Percentiles rank a stretch among this genome's conserved stretches.
Conservation (phyloP, 192 early-diverging fungal genomes). For the Jimgerdemannia flammicorona region DNA sequence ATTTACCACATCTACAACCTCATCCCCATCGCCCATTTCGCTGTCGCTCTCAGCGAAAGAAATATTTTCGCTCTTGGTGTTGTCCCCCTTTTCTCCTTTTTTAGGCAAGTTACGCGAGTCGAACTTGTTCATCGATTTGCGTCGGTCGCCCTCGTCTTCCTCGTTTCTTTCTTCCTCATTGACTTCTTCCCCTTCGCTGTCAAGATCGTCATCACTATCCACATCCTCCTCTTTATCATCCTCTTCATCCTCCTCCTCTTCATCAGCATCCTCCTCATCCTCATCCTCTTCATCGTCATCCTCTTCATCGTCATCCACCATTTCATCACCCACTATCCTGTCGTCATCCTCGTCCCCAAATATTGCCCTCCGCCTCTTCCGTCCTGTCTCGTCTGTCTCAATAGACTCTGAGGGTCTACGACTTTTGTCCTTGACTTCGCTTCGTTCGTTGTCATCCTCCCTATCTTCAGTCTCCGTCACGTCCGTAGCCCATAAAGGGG, state of each 20-base stretch:
- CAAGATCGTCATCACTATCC: slow-evolving; percentile 25
- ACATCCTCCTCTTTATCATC: slow-evolving; percentile 17
- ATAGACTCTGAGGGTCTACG: slow-evolving; percentile 19
- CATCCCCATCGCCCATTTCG: slow-evolving; percentile 52
- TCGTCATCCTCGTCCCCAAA: slow-evolving; percentile 53
- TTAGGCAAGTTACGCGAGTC: slow-evolving; percentile 34
- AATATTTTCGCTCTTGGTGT: slow-evolving; percentile 22
- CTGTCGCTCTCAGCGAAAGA: slow-evolving; percentile 74
- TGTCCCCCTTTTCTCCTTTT: slow-evolving; percentile 31
- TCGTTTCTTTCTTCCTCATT: slow-evolving; percentile 43
- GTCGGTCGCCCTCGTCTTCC: slow-evolving; percentile 38
- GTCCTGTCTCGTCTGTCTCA: slow-evolving; percentile 33
- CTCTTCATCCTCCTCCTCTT: slow-evolving; percentile 30
- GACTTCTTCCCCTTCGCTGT: slow-evolving; percentile 32
- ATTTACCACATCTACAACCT: slow-evolving; percentile 26
- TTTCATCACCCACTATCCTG: slow-evolving; percentile 41
- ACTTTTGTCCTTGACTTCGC: neutral
- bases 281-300: slow-evolving; percentile 41
- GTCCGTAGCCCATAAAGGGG: slow-evolving; percentile 48
- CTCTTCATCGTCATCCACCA: slow-evolving; percentile 33
- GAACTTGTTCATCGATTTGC: slow-evolving; percentile 29
- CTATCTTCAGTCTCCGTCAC: slow-evolving; percentile 31
- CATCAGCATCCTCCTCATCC: slow-evolving; percentile 31
- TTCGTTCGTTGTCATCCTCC: slow-evolving; percentile 9
- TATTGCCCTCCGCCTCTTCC: slow-evolving; percentile 55